A percentile compares a stretch with the other conserved stretches of the same genome.
These are phyloP conservation scores for Cladosporium sp. DNA, from an alignment of 2,329 filamentous ascomycete genomes.

Conservation along the genomic window DNA sequence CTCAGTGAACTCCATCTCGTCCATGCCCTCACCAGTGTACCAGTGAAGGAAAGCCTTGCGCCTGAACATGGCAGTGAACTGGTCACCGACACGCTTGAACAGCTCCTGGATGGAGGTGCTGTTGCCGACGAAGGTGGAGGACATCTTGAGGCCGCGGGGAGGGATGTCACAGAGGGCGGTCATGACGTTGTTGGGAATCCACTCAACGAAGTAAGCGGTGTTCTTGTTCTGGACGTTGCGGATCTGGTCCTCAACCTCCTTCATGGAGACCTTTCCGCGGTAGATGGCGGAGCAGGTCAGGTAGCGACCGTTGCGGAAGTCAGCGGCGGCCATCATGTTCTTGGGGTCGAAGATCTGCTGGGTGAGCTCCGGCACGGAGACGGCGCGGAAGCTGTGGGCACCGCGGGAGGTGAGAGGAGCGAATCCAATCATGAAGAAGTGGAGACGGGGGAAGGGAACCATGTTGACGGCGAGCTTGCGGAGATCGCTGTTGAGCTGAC, in stretches of 20 bases:
- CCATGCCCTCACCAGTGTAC: conserved; percentile 99
- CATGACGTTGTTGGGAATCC: conserved; percentile 99
- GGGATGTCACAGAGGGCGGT: conserved; percentile 98
- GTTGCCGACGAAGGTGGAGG: conserved; percentile 98
- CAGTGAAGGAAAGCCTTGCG: conserved; percentile 99
- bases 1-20: conserved; percentile 99
- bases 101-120: conserved; percentile 99
- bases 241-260: conserved; percentile 99
- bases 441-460: conserved; percentile 99
- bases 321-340: conserved; percentile 99
- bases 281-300: conserved; percentile 99
- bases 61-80: conserved; percentile 99
- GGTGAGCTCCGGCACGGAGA: conserved; percentile 96
- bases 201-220: conserved; percentile 98
- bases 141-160: conserved; percentile 97
- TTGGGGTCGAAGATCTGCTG: conserved; percentile 99
- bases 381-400: conserved; percentile 93
- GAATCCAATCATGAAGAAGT: conserved; percentile 99
- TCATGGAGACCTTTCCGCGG: conserved; percentile 99
- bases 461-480: conserved; percentile 99
- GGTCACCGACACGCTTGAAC: conserved; percentile 99
- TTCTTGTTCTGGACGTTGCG: conserved; percentile 99
- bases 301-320: conserved; percentile 99
- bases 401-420: conserved; percentile 93
- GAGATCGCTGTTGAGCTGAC: conserved; percentile 99